phyloP scores from a whole-genome alignment of 495 filamentous ascomycete species.

The Lasiosphaeria miniovina region DNA sequence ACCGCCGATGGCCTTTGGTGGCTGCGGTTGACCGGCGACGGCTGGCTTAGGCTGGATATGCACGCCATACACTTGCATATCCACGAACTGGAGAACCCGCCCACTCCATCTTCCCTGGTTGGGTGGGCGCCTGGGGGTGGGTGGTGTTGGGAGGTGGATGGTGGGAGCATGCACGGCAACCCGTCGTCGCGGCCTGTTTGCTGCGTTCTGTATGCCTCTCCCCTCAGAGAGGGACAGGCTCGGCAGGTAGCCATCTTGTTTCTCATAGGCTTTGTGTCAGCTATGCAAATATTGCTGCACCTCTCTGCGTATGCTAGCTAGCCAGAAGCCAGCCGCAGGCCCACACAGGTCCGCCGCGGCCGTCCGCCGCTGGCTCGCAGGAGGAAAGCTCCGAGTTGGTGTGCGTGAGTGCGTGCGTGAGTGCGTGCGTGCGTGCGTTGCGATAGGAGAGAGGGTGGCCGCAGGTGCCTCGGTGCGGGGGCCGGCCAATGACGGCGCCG shows the following conservation, averaged over 20 bases:
- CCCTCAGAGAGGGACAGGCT: no score
- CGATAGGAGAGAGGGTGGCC: not conserved
- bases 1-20: not conserved
- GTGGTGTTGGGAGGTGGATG: not conserved
- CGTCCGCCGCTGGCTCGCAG: not conserved
- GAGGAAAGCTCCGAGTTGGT: not conserved
- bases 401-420: not conserved
- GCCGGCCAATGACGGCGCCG: constrained; percentile 3
- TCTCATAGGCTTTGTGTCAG: no score
- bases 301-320: not conserved
- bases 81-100: not conserved
- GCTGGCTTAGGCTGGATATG: not conserved
- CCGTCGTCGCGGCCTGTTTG: not conserved
- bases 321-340: not conserved
- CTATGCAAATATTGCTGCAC: no score
- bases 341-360: not conserved
- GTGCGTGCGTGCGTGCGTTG: not conserved
- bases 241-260: no score
- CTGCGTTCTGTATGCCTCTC: no score
- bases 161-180: not conserved
- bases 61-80: constrained; percentile 1
- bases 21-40: not conserved
- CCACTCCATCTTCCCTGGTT: not conserved
- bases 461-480: not conserved
- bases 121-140: not conserved